Evolutionary conservation across 2,329 filamentous ascomycete genomes (phyloP), one percentile per base, ranked within the genome.

Genomic region (Sporothrix humicola): DNA sequence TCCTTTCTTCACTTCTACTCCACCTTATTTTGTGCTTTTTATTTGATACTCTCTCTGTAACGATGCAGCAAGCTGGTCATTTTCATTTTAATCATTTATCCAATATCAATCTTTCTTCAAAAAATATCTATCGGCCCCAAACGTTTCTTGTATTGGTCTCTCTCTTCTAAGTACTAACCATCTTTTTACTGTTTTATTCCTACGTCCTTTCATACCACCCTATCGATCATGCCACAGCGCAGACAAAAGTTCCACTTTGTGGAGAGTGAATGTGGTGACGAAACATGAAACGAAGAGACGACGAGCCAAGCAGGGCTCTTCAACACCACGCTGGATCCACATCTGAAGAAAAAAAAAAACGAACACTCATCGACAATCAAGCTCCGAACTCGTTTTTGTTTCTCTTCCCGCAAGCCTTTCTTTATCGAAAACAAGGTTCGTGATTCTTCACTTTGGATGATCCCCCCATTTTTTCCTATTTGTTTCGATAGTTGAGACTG

Each of bases 21-120:
- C n/a, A 10, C 31, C 31, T 31, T n/a, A 6, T 63, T 44, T 63
- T 63, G 31, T 63, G 31, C 59, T 37, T 44, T 63, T 65, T n/a
- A 46, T 72, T 74, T 73, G 73, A 74, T 74, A 74, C 73, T 71
- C 73, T 72, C 73, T 72, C 12, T 44, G 48, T 54, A 52, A 59
- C 69, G 17, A 42, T 69, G 58, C 44, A 70, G 68, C 69, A 26
- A 56, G 26, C 26, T 50, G 26, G 59, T 23, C 31, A 17, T 56
- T 54, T 44, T 66, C 42, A 68, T 23, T 54, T 69, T 48, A 42
- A 69, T 69, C 56, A 46, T 59, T 42, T 26, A 37, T 37, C 13
- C 61, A 65, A 65, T 20, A 50, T 15, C 31, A 37, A 10, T n/a
- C 50, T 31, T 37, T 72, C 59, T 37, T 37, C 4, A 37, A 37